phyloP scores from a whole-genome alignment of 768 basidiomycete genomes.

The Pisolithus microcarpus region DNA sequence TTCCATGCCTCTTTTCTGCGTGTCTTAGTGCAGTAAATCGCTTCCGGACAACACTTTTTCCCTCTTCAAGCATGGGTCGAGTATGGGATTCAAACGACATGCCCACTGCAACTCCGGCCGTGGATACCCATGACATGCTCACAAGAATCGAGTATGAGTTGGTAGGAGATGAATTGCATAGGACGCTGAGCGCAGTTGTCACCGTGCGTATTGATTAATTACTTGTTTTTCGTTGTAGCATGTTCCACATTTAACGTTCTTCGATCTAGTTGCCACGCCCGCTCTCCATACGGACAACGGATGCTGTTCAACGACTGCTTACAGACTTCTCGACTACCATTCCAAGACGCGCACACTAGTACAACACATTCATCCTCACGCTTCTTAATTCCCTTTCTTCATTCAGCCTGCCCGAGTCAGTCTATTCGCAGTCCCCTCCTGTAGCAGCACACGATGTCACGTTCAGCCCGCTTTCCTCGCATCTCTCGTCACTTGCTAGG shows the following conservation, averaged over 20 bases:
- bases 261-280: constrained; percentile 13
- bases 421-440: no score
- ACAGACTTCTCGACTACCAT: no score
- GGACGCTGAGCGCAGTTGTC: constrained; percentile 42
- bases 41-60: constrained; percentile 47
- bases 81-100: constrained; percentile 1
- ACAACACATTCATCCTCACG: no score
- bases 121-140: constrained; percentile 44
- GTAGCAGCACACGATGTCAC: no score
- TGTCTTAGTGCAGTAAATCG: constrained; percentile 44
- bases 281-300: background rate
- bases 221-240: background rate
- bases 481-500: no score
- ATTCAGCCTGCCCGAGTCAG: no score
- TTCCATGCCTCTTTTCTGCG: constrained; percentile 50
- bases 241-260: constrained; percentile 6
- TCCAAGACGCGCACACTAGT: no score
- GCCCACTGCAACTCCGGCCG: constrained; percentile 23
- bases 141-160: constrained; percentile 58
- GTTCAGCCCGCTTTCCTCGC: no score
- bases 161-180: constrained; percentile 42
- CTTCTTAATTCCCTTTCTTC: no score
- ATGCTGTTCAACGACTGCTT: no score
- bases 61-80: constrained; percentile 12
- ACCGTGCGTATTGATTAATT: constrained; percentile 31